These are phyloP conservation scores for Kalmusia sp. DNA, from an alignment of 2,329 filamentous ascomycete genomes.

Conservation along the genomic window DNA sequence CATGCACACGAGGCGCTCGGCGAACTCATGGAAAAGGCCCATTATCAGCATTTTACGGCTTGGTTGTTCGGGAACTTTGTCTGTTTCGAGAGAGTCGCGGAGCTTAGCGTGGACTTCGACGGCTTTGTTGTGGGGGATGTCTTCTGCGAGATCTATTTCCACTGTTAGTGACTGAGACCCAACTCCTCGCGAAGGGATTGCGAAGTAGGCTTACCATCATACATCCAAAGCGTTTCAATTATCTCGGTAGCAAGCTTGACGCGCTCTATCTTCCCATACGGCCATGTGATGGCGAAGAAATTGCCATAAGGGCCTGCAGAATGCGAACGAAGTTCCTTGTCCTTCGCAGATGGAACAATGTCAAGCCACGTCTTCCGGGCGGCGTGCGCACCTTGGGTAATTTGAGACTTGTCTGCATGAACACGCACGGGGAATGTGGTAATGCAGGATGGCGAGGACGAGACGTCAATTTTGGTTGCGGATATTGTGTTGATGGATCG, in stretches of 20 bases:
- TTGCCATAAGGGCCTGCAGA: constrained; percentile 9
- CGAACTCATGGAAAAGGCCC: constrained; percentile 5
- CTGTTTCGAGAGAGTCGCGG: constrained; percentile 10
- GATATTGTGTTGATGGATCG: constrained; percentile 7
- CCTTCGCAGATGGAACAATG: constrained; percentile 1
- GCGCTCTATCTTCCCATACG: constrained; percentile 2
- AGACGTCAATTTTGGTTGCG: constrained; percentile 5
- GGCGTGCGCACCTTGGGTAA: constrained; percentile 1
- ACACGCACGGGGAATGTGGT: constrained; percentile 6
- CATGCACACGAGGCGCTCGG: constrained; percentile 5
- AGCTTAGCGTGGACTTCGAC: constrained; percentile 5
- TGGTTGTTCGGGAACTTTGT: background rate
- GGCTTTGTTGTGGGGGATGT: constrained; percentile 6
- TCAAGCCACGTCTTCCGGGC: constrained; percentile 8
- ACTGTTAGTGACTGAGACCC: background rate
- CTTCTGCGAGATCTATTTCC: constrained; percentile 4
- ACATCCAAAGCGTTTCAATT: constrained; percentile 10
- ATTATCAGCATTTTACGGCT: constrained; percentile 9
- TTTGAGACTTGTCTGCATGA: constrained; percentile 3
- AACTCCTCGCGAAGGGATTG: background rate
- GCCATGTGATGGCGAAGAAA: constrained; percentile 9
- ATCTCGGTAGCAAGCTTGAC: constrained; percentile 10
- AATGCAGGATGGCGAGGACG: constrained; percentile 4
- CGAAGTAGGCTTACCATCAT: constrained; percentile 5
- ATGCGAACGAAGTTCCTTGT: constrained; percentile 6